These are phyloP conservation scores for Mycena pura DNA, from an alignment of 768 basidiomycete genomes.

Conservation along the genomic window DNA sequence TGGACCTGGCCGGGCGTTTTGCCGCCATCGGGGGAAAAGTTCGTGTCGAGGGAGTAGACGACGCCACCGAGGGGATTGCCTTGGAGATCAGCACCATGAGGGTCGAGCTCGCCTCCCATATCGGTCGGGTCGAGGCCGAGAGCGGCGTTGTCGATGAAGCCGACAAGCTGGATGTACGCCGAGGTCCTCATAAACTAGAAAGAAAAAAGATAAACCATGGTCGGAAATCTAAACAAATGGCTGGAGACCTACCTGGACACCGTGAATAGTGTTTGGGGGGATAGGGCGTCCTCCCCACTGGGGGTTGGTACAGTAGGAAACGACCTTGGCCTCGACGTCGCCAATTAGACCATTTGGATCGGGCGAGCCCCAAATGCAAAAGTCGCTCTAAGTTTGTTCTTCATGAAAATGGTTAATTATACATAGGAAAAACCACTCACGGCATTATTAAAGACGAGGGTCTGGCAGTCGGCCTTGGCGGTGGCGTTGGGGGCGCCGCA, in stretches of 20 bases:
- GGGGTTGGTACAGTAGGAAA: constrained; percentile 17
- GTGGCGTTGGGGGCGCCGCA: constrained; percentile 19
- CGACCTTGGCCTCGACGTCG: constrained; percentile 16
- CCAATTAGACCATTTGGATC: constrained; percentile 2
- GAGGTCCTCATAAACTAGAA: constrained; percentile 17
- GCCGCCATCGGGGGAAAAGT: constrained; percentile 12
- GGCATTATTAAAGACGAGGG: constrained; percentile 16
- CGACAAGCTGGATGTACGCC: constrained; percentile 17
- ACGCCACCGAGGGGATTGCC: constrained; percentile 20
- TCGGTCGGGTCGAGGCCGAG: constrained; percentile 58
- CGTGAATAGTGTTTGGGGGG: constrained; percentile 8
- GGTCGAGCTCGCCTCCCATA: constrained; percentile 74
- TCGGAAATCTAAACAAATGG: not conserved
- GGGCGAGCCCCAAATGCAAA: constrained; percentile 15
- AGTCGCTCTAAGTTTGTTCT: constrained; percentile 11
- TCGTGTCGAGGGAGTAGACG: constrained; percentile 16
- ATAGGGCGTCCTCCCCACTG: constrained; percentile 16
- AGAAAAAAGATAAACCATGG: not conserved
- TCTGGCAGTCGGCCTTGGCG: constrained; percentile 15
- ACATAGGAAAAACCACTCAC: not conserved
- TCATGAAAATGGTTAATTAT: not conserved
- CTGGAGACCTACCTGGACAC: constrained; percentile 8
- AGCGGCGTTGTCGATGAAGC: constrained; percentile 28
- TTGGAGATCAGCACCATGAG: constrained; percentile 60
- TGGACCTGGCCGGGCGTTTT: constrained; percentile 9